Evolutionary conservation across 345 rosid species (phyloP), one percentile per base, ranked within the genome.

Genomic region (Brassica carinata): DNA sequence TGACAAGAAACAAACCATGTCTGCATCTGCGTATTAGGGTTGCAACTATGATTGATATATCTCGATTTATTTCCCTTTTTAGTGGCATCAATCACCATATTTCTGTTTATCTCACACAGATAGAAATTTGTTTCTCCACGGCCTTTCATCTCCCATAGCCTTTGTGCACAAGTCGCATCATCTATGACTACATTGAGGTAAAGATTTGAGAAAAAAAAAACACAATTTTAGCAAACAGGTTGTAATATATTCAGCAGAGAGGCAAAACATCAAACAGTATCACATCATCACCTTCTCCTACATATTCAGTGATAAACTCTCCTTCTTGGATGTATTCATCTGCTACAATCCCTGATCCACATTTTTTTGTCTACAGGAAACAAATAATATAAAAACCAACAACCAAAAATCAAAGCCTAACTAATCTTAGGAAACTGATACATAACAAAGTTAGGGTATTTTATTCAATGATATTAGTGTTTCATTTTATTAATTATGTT

Each of bases 61-160:
- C 99, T 90, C 4, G 99, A 96, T 84, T 90, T 96, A 84, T 94
- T 94, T 76, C 99, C 99, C 84, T 96, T 96, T 86, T 87, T 91
- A 65, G 97, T 90, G 7, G 99, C 99, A 83, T 96, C 99, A 85
- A 96, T 94, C 76, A 94, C 98, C 99, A 92, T 96, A 69, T 96
- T 95, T 58, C 97, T 88, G 81, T 87, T 94, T 74, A 96, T 96
- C 88, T 94, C 98, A 82, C 99, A 94, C 76, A 96, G 75, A 82
- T 96, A 96, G 79, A 96, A 96, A 74, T 96, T 94, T 68, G 92
- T 96, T 86, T 94, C 98, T 30, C 98, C 98, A 1, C 85, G 88
- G 67, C 87, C 93, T 78, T 94, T 94, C 99, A 94, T 92, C 78
- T 86, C 87, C 99, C 99, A 96, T 74, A 96, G 99, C 83, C 99